These are phyloP conservation scores for Penicillium waksmanii DNA, from an alignment of 495 filamentous ascomycete species.

Conservation along the genomic window DNA sequence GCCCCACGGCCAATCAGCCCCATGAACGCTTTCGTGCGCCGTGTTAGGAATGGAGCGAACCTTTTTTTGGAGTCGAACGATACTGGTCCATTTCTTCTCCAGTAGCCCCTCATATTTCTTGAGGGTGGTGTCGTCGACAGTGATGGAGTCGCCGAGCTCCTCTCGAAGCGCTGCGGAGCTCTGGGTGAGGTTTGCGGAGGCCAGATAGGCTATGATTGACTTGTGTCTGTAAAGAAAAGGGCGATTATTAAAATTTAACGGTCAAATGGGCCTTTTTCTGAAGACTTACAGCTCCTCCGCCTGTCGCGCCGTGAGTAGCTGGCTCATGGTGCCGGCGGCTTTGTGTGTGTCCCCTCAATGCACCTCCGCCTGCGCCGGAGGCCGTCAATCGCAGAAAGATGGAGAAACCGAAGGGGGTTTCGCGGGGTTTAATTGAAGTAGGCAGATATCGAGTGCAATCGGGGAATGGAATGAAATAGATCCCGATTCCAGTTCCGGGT, in stretches of 20 bases:
- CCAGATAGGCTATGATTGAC: conserved; percentile 85
- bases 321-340: conserved; percentile 60
- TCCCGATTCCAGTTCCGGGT: not conserved
- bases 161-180: conserved; percentile 65
- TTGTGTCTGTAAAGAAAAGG: conserved; percentile 67
- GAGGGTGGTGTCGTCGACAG: conserved; percentile 80
- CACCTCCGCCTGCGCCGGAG: conserved; percentile 29
- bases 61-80: conserved; percentile 91
- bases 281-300: conserved; percentile 82
- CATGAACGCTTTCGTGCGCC: not conserved
- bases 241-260: conserved; percentile 3
- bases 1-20: conserved; percentile 8
- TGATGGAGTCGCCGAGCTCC: conserved; percentile 42
- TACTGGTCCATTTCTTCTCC: conserved; percentile 97
- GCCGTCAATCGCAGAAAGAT: conserved; percentile 10
- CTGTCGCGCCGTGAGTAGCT: conserved; percentile 77
- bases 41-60: conserved; percentile 41
- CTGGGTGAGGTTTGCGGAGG: conserved; percentile 67
- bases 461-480: not conserved
- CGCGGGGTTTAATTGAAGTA: too few relatives aligned
- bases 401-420: not conserved
- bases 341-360: conserved; percentile 26
- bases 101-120: conserved; percentile 60
- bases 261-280: not conserved
- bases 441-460: too few relatives aligned